Percentiles rank a stretch among this genome's conserved stretches.
Conservation (phyloP, 768 basidiomycete species). For the Russula virescens region DNA sequence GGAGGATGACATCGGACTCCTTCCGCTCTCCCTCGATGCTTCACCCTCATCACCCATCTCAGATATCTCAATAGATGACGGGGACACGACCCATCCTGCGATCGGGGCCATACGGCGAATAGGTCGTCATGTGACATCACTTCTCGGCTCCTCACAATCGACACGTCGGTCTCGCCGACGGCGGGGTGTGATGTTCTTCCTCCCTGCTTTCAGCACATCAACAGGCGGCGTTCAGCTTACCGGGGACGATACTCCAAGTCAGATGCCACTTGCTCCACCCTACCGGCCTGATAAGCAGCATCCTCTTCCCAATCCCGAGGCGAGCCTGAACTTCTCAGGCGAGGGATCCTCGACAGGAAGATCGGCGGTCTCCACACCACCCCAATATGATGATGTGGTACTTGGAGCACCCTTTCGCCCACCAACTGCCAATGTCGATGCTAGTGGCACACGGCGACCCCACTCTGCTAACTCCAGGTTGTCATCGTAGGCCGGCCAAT, state of each 20-base stretch:
- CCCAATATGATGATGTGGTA: slow-evolving; percentile 18
- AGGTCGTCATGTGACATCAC: slow-evolving; percentile 47
- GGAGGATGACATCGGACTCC: slow-evolving; percentile 42
- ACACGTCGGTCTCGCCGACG: slow-evolving; percentile 31
- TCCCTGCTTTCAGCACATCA: slow-evolving; percentile 61
- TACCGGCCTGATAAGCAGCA: slow-evolving; percentile 17
- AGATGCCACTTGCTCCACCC: not conserved
- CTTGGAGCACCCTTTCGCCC: slow-evolving; percentile 7
- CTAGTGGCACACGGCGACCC: slow-evolving; percentile 18
- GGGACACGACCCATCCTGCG: slow-evolving; percentile 40
- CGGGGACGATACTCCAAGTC: not conserved
- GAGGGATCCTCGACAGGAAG: slow-evolving; percentile 7
- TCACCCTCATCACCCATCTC: slow-evolving; percentile 47
- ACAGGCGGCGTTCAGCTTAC: slow-evolving; percentile 30
- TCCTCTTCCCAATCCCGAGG: slow-evolving; percentile 3
- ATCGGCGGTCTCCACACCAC: not conserved
- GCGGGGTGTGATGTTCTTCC: slow-evolving; percentile 67
- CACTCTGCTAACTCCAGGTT: slow-evolving; percentile 14
- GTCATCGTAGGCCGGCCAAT: slow-evolving; percentile 18
- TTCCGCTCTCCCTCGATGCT: slow-evolving; percentile 60
- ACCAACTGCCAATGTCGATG: slow-evolving; percentile 6
- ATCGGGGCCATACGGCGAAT: slow-evolving; percentile 47
- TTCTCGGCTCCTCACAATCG: slow-evolving; percentile 31
- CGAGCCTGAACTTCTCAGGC: not conserved
- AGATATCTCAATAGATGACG: slow-evolving; percentile 40